Percentiles rank a stretch among this genome's conserved stretches.
phyloP scores from a whole-genome alignment of 306 rosid species.

The Pterocarpus macrocarpus region DNA sequence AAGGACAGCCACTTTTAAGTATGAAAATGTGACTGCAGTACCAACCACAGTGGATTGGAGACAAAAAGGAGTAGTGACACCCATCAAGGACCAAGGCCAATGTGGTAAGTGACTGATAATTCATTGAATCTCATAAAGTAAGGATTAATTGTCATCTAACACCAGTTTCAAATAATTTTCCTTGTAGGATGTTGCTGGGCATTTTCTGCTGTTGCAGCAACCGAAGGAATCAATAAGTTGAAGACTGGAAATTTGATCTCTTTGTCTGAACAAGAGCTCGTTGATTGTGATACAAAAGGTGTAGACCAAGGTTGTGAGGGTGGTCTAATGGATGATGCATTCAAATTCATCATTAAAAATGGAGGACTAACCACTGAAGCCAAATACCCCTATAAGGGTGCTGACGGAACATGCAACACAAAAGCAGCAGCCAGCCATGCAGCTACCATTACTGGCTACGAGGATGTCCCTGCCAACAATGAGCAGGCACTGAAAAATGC shows the following conservation, averaged over 20 bases:
- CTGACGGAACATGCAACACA: slow-evolving; percentile 42
- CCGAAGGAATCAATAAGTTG: slow-evolving; percentile 53
- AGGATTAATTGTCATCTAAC: neutral
- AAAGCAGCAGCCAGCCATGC: slow-evolving; percentile 15
- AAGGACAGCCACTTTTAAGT: slow-evolving; percentile 51
- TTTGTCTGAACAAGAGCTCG: slow-evolving; percentile 59
- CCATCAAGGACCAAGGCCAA: slow-evolving; percentile 58
- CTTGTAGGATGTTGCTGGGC: slow-evolving; percentile 63
- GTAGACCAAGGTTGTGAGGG: slow-evolving; percentile 59
- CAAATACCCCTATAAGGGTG: slow-evolving; percentile 50
- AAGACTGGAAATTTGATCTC: slow-evolving; percentile 47
- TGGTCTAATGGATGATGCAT: slow-evolving; percentile 57
- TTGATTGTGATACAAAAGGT: slow-evolving; percentile 57
- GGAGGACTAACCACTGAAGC: slow-evolving; percentile 48
- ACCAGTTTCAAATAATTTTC: neutral
- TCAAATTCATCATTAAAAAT: slow-evolving; percentile 51
- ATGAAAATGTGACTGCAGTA: slow-evolving; percentile 39
- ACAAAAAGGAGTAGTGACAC: slow-evolving; percentile 55
- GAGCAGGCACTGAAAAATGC: slow-evolving; percentile 56
- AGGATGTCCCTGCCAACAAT: slow-evolving; percentile 53
- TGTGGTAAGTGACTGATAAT: slow-evolving; percentile 45
- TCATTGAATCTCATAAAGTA: neutral
- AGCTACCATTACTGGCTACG: slow-evolving; percentile 47
- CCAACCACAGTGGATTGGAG: slow-evolving; percentile 61
- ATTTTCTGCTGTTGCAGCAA: slow-evolving; percentile 60